phyloP scores from a whole-genome alignment of 2,329 filamentous ascomycete species.

The Acrocalymma vagum region DNA sequence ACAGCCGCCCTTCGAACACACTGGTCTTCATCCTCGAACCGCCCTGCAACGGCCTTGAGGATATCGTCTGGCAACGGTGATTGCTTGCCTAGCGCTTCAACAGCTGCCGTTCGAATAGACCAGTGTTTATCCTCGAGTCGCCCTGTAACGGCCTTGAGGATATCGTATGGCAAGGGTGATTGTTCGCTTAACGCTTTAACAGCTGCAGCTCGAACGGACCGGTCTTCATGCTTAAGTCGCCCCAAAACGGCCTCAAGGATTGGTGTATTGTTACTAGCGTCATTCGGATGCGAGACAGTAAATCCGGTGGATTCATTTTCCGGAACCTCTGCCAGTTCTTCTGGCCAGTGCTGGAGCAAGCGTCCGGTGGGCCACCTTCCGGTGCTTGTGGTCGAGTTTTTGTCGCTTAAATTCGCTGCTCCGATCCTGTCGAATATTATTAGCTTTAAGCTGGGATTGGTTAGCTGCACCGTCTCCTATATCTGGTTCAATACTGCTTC shows the following conservation, averaged over 20 bases:
- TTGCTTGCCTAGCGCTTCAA: background rate
- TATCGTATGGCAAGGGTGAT: background rate
- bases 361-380: background rate
- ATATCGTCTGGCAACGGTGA: no score
- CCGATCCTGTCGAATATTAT: constrained; percentile 4
- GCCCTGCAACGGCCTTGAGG: constrained; percentile 1
- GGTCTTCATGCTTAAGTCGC: background rate
- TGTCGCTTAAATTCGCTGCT: constrained; percentile 2
- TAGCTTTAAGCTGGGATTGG: constrained; percentile 1
- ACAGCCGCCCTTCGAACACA: no score
- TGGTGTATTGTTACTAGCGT: constrained; percentile 4
- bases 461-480: constrained; percentile 1
- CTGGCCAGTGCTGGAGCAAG: constrained; percentile 2
- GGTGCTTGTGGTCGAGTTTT: constrained; percentile 1
- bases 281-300: constrained; percentile 1
- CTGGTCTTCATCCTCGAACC: no score
- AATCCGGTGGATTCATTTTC: constrained; percentile 2
- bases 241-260: background rate
- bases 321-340: constrained; percentile 4
- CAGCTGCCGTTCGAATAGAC: background rate
- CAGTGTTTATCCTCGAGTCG: background rate
- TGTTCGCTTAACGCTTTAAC: background rate
- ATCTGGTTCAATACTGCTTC: background rate
- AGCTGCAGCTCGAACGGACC: background rate
- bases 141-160: constrained; percentile 1